phyloP scores from a whole-genome alignment of 495 filamentous ascomycete genomes.

The Astrothelium subdiscretum region DNA sequence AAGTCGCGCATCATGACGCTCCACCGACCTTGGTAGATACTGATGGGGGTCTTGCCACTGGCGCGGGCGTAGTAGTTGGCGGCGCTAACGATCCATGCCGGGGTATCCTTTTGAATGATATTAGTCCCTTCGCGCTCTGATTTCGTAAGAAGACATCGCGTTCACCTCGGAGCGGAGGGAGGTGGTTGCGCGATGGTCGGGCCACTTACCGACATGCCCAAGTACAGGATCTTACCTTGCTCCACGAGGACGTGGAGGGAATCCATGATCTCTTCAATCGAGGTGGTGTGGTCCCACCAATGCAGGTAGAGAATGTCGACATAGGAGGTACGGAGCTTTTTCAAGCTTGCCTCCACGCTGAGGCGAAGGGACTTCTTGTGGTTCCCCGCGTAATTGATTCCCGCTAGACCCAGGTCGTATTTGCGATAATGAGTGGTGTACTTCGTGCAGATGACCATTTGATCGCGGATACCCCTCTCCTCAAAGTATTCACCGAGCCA shows the following conservation, averaged over 20 bases:
- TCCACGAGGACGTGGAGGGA: constrained; percentile 47
- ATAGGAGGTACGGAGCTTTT: constrained; percentile 54
- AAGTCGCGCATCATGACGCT: constrained; percentile 33
- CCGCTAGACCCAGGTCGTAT: constrained; percentile 35
- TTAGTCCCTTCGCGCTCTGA: no score
- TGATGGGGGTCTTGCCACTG: constrained; percentile 47
- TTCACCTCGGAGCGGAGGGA: no score
- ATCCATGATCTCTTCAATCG: constrained; percentile 61
- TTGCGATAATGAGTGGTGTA: constrained; percentile 38
- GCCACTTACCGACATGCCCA: constrained; percentile 54
- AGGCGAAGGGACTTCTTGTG: constrained; percentile 46
- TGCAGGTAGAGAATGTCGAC: constrained; percentile 47
- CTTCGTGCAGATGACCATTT: constrained; percentile 59
- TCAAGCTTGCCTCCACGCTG: constrained; percentile 43
- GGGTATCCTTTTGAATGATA: no score
- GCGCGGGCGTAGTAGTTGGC: constrained; percentile 12
- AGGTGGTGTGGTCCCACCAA: constrained; percentile 55
- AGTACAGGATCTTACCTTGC: constrained; percentile 56
- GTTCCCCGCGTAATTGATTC: constrained; percentile 51
- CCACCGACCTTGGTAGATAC: constrained; percentile 56
- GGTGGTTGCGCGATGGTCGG: no score
- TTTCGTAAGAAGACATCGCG: no score
- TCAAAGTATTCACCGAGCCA: constrained; percentile 67
- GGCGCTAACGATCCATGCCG: constrained; percentile 26
- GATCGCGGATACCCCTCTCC: constrained; percentile 35